Evolutionary conservation across 169 alveolate species (phyloP).

Genomic region (Sarcocystis neurona): DNA sequence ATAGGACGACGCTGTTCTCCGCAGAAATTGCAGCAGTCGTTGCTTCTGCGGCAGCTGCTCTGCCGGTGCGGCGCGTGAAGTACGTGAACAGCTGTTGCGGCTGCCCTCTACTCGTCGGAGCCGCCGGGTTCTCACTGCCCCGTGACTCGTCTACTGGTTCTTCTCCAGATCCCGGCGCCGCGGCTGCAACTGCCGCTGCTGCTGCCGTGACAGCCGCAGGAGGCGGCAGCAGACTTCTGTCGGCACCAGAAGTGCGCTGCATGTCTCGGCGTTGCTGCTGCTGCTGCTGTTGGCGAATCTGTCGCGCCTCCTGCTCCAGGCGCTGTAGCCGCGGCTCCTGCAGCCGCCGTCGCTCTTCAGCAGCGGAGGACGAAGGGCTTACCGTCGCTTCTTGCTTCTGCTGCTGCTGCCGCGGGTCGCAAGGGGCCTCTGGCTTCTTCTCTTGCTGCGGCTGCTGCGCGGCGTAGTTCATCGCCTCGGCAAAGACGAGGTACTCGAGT

Average conservation of each 20-base stretch:
- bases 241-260: neutral
- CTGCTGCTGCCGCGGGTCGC: neutral
- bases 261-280: neutral
- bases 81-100: no score
- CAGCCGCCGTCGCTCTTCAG: conserved; percentile 4
- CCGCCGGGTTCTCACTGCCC: no score
- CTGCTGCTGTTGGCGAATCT: neutral
- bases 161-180: no score
- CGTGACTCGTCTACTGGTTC: no score
- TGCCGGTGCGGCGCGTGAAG: no score
- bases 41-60: no score
- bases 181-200: no score
- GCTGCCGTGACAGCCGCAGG: no score
- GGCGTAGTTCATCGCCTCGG: neutral
- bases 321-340: neutral
- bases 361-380: neutral
- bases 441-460: neutral
- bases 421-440: neutral
- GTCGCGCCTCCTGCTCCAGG: conserved; percentile 5
- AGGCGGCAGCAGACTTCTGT: no score
- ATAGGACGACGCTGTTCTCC: no score
- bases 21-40: no score
- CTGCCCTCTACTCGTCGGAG: no score
- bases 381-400: conserved; percentile 18
- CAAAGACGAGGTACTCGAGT: neutral